Evolutionary conservation across 2,329 filamentous ascomycete species (phyloP).

Genomic region (Aureobasidium subglaciale): DNA sequence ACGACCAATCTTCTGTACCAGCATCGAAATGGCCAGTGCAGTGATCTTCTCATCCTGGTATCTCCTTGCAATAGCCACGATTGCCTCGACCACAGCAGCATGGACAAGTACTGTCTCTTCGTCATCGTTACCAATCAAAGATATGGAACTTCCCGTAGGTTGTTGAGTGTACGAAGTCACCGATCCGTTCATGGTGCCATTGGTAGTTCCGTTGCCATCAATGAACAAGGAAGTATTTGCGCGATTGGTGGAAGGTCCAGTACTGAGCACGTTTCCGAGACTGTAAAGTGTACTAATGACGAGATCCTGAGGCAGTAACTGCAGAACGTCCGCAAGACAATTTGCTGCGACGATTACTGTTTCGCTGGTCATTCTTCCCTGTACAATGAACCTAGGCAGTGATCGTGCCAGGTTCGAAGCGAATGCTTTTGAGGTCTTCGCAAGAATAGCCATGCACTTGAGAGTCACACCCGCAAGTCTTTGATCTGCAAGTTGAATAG

Average conservation of each 20-base stretch:
- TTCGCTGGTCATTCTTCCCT: conserved; percentile 62
- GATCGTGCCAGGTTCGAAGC: conserved; percentile 71
- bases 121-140: conserved; percentile 64
- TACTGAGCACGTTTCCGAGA: conserved; percentile 88
- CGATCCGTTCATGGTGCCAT: conserved; percentile 18
- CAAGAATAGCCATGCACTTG: conserved; percentile 73
- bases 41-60: conserved; percentile 87
- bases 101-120: conserved; percentile 74
- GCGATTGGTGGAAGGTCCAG: conserved; percentile 51
- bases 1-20: conserved; percentile 90
- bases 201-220: conserved; percentile 38
- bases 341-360: conserved; percentile 73
- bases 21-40: conserved; percentile 86
- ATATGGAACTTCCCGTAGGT: conserved; percentile 63
- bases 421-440: conserved; percentile 63
- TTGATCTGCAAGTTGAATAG: conserved; percentile 73
- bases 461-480: conserved; percentile 70
- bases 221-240: conserved; percentile 38
- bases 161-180: conserved; percentile 25
- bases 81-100: conserved; percentile 86
- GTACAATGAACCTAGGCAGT: conserved; percentile 80
- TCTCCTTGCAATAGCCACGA: conserved; percentile 78
- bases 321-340: conserved; percentile 74
- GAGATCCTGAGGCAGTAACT: conserved; percentile 79
- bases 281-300: conserved; percentile 94